phyloP scores from a whole-genome alignment of 1,284 basidiomycete species.

The Trametes pubescens region DNA sequence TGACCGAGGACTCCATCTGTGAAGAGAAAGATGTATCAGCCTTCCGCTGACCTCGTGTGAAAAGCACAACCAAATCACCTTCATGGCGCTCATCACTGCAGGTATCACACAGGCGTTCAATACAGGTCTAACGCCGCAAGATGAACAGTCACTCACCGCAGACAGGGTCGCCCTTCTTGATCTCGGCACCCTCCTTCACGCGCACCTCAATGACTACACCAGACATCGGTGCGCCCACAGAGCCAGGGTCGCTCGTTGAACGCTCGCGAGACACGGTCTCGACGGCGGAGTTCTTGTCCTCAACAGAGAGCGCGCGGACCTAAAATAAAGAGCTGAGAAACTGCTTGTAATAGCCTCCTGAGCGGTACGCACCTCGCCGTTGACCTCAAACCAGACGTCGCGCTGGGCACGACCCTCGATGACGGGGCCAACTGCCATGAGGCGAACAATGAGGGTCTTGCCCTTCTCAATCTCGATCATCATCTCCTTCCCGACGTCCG shows the following conservation, averaged over 20 bases:
- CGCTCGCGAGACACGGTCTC: conserved; percentile 95
- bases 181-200: conserved; percentile 95
- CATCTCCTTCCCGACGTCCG: conserved; percentile 94
- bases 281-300: conserved; percentile 96
- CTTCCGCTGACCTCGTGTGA: conserved; percentile 11
- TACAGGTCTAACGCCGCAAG: conserved; percentile 16
- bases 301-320: conserved; percentile 92
- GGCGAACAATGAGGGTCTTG: conserved; percentile 95
- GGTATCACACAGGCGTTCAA: conserved; percentile 12
- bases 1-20: conserved; percentile 96
- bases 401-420: conserved; percentile 91
- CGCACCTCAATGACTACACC: conserved; percentile 98
- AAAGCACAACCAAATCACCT: conserved; percentile 53
- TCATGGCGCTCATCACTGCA: conserved; percentile 89
- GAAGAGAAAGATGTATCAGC: conserved; percentile 34
- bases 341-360: neutral
- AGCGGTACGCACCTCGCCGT: conserved; percentile 78
- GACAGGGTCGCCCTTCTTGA: conserved; percentile 97
- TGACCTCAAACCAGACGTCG: conserved; percentile 99
- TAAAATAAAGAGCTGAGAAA: conserved; percentile 37
- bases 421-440: conserved; percentile 95
- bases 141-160: conserved; percentile 62
- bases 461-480: conserved; percentile 97
- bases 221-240: conserved; percentile 95
- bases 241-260: conserved; percentile 92